Evolutionary conservation across 192 early-diverging fungal species (phyloP).

Genomic region (Podila clonocystis): DNA sequence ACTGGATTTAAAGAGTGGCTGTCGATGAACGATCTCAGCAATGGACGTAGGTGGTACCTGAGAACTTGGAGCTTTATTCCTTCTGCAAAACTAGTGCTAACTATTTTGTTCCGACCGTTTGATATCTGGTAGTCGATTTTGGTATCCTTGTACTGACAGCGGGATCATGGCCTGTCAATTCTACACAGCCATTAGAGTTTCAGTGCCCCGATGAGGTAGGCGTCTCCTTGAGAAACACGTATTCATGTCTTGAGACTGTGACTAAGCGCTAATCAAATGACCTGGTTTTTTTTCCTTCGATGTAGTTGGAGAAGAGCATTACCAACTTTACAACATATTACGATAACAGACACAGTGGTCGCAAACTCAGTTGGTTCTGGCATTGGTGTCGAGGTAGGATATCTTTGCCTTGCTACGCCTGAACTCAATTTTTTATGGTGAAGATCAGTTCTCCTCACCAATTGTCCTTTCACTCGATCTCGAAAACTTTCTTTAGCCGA

Average conservation of each 20-base stretch:
- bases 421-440: background rate
- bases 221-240: background rate
- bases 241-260: background rate
- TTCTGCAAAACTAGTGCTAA: no score
- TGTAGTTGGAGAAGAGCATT: conserved; percentile 73
- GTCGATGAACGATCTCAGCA: conserved; percentile 46
- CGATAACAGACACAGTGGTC: conserved; percentile 73
- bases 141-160: conserved; percentile 79
- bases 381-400: conserved; percentile 76
- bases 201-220: conserved; percentile 86
- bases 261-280: background rate
- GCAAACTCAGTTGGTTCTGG: conserved; percentile 85
- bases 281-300: background rate
- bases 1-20: conserved; percentile 59
- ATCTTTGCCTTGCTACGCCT: background rate
- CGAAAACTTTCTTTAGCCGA: conserved; percentile 58
- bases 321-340: conserved; percentile 80
- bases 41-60: conserved; percentile 58
- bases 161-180: conserved; percentile 85
- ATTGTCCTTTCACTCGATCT: no score
- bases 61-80: background rate
- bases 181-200: conserved; percentile 72
- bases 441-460: no score
- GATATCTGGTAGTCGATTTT: conserved; percentile 66
- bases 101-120: background rate